Evolutionary conservation across 805 yeast species (phyloP).

Genomic region (Starmerella tilneyi): DNA sequence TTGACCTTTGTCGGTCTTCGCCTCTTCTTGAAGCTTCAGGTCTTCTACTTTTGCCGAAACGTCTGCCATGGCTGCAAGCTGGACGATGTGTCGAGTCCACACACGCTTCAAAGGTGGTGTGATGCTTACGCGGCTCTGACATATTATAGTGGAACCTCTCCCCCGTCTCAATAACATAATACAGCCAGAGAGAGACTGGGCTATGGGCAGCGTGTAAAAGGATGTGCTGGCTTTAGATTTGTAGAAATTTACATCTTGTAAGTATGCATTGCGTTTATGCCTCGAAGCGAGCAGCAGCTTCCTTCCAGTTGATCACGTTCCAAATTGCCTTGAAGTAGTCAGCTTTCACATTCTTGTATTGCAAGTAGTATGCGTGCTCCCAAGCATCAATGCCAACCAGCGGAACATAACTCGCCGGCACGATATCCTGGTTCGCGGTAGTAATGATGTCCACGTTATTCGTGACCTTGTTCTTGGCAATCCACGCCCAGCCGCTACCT

Average conservation of each 20-base stretch:
- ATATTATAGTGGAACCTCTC: no score
- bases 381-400: constrained; percentile 87
- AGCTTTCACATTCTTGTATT: constrained; percentile 81
- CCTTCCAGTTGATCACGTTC: constrained; percentile 91
- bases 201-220: no score
- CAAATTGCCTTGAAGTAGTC: constrained; percentile 90
- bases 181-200: no score
- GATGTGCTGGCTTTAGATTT: no score
- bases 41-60: constrained; percentile 22
- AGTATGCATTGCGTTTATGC: no score
- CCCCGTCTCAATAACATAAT: no score
- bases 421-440: constrained; percentile 80
- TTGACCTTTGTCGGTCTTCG: constrained; percentile 32
- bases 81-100: no score
- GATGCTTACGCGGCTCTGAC: no score
- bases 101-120: no score
- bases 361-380: constrained; percentile 95
- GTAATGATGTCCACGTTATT: constrained; percentile 71
- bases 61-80: no score
- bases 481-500: constrained; percentile 94
- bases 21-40: constrained; percentile 12
- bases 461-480: constrained; percentile 62
- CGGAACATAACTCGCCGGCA: constrained; percentile 57
- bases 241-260: no score
- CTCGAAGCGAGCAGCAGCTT: constrained; percentile 57